Evolutionary conservation across 2,329 filamentous ascomycete species (phyloP), one percentile per base, ranked within the genome.

Genomic region (Scopulariopsis brevicaulis): DNA sequence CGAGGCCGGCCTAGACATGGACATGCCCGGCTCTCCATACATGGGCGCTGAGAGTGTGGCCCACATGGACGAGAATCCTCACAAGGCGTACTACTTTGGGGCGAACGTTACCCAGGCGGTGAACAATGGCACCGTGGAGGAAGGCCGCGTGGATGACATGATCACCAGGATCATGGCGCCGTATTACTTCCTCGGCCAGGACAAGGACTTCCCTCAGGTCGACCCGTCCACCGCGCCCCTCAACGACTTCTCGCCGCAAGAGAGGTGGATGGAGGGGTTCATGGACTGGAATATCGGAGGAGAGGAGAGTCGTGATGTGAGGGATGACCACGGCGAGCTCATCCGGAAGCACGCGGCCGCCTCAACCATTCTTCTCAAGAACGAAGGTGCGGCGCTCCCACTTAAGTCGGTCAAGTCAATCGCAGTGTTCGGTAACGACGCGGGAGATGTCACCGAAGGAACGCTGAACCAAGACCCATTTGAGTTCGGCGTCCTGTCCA

Each of bases 361-460:
- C 12, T 82, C 91, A 0, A 96, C 90, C 87, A 96, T 95, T 67
- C 89, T 94, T 68, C 74, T 94, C 24, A 87, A 89, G 0, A 87
- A 96, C 67, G 88, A 90, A 50, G 62, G 75, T 32, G 28, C 4
- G n/a, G 76, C 84, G 1, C 78, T 90, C 22, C 77, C 87, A 58
- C 81, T 25, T 76, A 69, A 11, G 73, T 82, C 14, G 82, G 79
- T 57, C 79, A 69, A 84, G 76, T 69, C 74, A 71, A 69, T 84
- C 78, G 73, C 78, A 67, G 63, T 80, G 74, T 70, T 83, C 75
- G 64, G 83, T 62, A 34, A 54, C 53, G 53, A 54, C 35, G 53
- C 76, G 4, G 25, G 79, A 24, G 78, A 79, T 18, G 78, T 79
- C 56, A 78, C 73, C 65, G 18, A 15, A 4, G 37, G 18, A n/a